Evolutionary conservation across 2,329 filamentous ascomycete genomes (phyloP).

Genomic region (Aureobasidium sp.): DNA sequence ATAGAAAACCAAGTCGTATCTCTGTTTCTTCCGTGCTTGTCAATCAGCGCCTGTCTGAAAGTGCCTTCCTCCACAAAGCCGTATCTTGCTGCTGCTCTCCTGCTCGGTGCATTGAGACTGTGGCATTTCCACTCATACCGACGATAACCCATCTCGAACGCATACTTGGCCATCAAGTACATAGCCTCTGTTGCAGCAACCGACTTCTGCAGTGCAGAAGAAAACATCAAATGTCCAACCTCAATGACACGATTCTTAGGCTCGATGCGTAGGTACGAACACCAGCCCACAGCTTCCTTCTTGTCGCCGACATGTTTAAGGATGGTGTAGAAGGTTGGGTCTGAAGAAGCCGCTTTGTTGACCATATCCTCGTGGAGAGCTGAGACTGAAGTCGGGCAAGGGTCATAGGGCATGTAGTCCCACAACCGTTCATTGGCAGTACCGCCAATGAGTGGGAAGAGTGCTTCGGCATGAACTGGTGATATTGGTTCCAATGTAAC

Average conservation of each 20-base stretch:
- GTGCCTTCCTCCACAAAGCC: slow-evolving; percentile 55
- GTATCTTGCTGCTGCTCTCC: slow-evolving; percentile 48
- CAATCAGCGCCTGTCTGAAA: slow-evolving; percentile 55
- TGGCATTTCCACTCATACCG: slow-evolving; percentile 62
- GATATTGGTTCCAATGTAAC: slow-evolving; percentile 17
- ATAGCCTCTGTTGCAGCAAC: slow-evolving; percentile 51
- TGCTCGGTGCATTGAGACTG: slow-evolving; percentile 48
- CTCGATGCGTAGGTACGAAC: slow-evolving; percentile 40
- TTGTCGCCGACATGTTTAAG: slow-evolving; percentile 26
- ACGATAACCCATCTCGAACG: slow-evolving; percentile 49
- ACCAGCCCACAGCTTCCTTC: slow-evolving; percentile 37
- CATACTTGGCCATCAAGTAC: slow-evolving; percentile 49
- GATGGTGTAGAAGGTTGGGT: slow-evolving; percentile 42
- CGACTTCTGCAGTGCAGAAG: slow-evolving; percentile 46
- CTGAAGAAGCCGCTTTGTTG: slow-evolving; percentile 22
- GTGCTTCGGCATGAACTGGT: slow-evolving; percentile 14
- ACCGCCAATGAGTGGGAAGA: slow-evolving; percentile 19
- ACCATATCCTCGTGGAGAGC: slow-evolving; percentile 25
- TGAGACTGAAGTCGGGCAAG: slow-evolving; percentile 26
- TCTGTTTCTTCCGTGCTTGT: slow-evolving; percentile 47
- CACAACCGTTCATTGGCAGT: slow-evolving; percentile 28
- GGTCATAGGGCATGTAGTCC: slow-evolving; percentile 37
- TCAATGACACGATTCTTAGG: slow-evolving; percentile 47
- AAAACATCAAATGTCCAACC: slow-evolving; percentile 51
- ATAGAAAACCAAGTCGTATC: slow-evolving; percentile 58